A percentile compares a stretch with the other conserved stretches of the same genome.
phyloP scores from a whole-genome alignment of 305 asterid species.

The Vinca major region DNA sequence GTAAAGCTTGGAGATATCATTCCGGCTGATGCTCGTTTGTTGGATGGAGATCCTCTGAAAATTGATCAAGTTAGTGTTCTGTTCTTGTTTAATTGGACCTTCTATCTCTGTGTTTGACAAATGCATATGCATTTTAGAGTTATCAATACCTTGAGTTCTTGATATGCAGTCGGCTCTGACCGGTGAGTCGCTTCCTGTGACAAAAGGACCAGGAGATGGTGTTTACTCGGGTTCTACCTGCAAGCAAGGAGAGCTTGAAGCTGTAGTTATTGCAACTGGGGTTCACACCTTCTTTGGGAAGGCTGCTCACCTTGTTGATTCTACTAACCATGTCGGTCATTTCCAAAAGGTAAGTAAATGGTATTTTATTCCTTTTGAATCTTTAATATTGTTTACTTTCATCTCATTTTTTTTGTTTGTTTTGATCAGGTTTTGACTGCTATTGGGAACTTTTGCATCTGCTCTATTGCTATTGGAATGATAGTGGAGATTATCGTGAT shows the following conservation, averaged over 20 bases:
- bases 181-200: conserved; percentile 96
- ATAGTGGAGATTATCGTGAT: conserved; percentile 79
- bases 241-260: conserved; percentile 98
- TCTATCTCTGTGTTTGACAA: neutral
- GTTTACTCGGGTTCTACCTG: conserved; percentile 98
- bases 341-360: conserved; percentile 74
- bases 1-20: conserved; percentile 88
- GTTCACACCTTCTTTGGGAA: conserved; percentile 97
- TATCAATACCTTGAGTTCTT: conserved; percentile 5
- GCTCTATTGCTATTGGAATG: conserved; percentile 98
- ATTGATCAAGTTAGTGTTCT: conserved; percentile 67
- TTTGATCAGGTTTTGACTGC: conserved; percentile 83
- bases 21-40: conserved; percentile 96
- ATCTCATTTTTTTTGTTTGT: conserved; percentile 8
- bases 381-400: too few relatives aligned
- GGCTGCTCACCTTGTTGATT: conserved; percentile 98
- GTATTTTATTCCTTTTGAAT: too few relatives aligned
- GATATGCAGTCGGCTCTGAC: conserved; percentile 89
- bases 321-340: conserved; percentile 95
- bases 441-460: conserved; percentile 95
- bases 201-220: conserved; percentile 99
- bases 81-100: conserved; percentile 13
- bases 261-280: conserved; percentile 92
- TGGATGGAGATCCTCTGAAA: conserved; percentile 91
- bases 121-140: conserved; percentile 1